These are phyloP conservation scores for Boletus sp. DNA, from an alignment of 768 basidiomycete genomes.

Conservation along the genomic window DNA sequence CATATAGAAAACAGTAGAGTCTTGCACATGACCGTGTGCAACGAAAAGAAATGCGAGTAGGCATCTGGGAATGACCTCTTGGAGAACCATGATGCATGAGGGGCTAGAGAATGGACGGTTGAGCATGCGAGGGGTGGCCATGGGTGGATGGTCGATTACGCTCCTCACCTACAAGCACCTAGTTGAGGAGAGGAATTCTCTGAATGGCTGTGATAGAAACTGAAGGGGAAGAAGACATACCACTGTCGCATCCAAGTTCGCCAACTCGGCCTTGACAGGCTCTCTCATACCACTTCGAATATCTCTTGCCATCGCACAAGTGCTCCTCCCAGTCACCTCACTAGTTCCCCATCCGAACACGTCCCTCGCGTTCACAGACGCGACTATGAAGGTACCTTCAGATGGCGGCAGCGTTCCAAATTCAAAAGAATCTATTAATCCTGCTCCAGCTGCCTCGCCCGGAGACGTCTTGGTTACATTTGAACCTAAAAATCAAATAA, in stretches of 20 bases:
- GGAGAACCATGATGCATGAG: too few species aligned
- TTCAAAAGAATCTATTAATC: slow-evolving; percentile 25
- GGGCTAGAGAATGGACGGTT: too few species aligned
- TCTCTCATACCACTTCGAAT: slow-evolving; percentile 15
- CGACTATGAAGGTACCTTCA: slow-evolving; percentile 48
- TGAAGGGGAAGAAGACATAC: slow-evolving; percentile 9
- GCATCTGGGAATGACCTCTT: too few species aligned
- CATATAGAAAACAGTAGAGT: too few species aligned
- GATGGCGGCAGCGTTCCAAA: slow-evolving; percentile 52
- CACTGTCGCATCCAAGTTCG: slow-evolving; percentile 15
- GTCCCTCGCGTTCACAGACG: slow-evolving; percentile 50
- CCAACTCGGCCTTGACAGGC: slow-evolving; percentile 27
- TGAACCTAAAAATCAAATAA: slow-evolving; percentile 4
- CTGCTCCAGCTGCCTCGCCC: not conserved
- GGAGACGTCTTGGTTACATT: not conserved
- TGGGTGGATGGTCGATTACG: slow-evolving; percentile 15
- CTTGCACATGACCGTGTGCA: too few species aligned
- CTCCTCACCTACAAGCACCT: not conserved
- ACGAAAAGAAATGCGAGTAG: too few species aligned
- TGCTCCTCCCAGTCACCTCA: slow-evolving; percentile 50
- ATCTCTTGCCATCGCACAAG: slow-evolving; percentile 38
- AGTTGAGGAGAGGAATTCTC: not conserved
- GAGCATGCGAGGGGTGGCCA: slow-evolving; percentile 12
- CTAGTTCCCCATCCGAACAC: slow-evolving; percentile 61
- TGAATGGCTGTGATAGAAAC: not conserved